Base-by-base conservation (phyloP, 2,329 filamentous ascomycete species). In the Helotiales sp. region DNA sequence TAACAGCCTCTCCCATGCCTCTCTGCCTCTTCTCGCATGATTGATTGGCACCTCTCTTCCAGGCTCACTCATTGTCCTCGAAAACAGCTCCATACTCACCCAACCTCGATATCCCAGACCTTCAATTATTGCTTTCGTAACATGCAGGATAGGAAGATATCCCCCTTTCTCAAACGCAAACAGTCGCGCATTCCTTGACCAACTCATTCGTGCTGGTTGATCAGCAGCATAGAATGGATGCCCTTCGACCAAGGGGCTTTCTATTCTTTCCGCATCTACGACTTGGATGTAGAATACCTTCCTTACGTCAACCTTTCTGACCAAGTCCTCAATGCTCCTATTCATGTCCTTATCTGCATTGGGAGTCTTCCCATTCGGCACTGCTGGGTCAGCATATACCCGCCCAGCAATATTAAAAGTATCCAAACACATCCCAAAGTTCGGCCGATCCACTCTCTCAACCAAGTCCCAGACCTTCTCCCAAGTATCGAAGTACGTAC, bases 211-310 rank as follows among this genome's bases (percentile, higher is more conserved):
- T 1, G 81, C 69, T 5, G 81, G 81, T 70, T 89, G 86, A 13
- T 76, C 77, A 0, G 77, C 69, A 15, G 81, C 74, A 72, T 86
- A 81, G 67, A 82, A 87, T 4, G 76, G 70, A 69, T 89, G 86
- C 1, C 78, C 79, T 22, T 76, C 68, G 0, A 79, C 65, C 2
- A 92, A 71, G 0, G 89, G 88, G 5, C 75, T 65, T 0, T 72
- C 66, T 5, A 92, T 77, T 6, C 80, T 76, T 70, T 90, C 87
- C 1, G 84, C 89, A 67, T 93, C 89, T 3, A 89, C 89, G 5
- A 93, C 80, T 69, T 93, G 90, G 1, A 93, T 77, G 66, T 89
- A 90, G 66, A 91, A 90, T 0, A 93, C 78, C 70, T 88, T 90
- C 40, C 74, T 71, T 1, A 82, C 76, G 59, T 90, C 82, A 6